Evolutionary conservation across 352 stramenopile genomes (phyloP).

Genomic region (Elongisporangium anandrum): DNA sequence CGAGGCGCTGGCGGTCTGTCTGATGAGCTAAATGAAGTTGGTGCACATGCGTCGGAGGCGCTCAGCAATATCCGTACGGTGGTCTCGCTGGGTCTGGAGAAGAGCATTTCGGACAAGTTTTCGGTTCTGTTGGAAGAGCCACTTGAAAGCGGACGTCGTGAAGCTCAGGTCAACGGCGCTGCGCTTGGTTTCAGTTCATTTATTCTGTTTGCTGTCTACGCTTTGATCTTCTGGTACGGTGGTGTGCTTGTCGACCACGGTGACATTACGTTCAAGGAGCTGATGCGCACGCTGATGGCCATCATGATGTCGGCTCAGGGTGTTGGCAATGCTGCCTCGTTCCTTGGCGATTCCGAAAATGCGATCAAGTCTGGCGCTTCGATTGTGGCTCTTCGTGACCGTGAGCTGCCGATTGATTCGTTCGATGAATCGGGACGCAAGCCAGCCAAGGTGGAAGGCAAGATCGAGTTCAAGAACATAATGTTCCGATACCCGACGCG

Average conservation of each 20-base stretch:
- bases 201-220: slow-evolving; percentile 29
- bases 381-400: slow-evolving; percentile 24
- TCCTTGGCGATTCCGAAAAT: slow-evolving; percentile 15
- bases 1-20: slow-evolving; percentile 4
- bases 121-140: slow-evolving; percentile 17
- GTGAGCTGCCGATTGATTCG: slow-evolving; percentile 12
- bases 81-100: slow-evolving; percentile 30
- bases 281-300: slow-evolving; percentile 37
- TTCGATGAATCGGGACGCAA: slow-evolving; percentile 13
- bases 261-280: slow-evolving; percentile 35
- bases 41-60: slow-evolving; percentile 39
- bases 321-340: slow-evolving; percentile 24
- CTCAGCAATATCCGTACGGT: slow-evolving; percentile 37
- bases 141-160: slow-evolving; percentile 7
- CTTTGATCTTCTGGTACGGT: slow-evolving; percentile 61
- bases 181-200: slow-evolving; percentile 64
- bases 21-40: slow-evolving; percentile 24
- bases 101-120: slow-evolving; percentile 24
- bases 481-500: slow-evolving; percentile 37
- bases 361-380: slow-evolving; percentile 17
- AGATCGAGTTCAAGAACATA: slow-evolving; percentile 33
- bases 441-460: slow-evolving; percentile 20
- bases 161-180: slow-evolving; percentile 29
- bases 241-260: slow-evolving; percentile 33
- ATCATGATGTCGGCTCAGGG: slow-evolving; percentile 34